These are phyloP conservation scores for Trichophyton benhamiae DNA, from an alignment of 2,329 filamentous ascomycete genomes.

Conservation along the genomic window DNA sequence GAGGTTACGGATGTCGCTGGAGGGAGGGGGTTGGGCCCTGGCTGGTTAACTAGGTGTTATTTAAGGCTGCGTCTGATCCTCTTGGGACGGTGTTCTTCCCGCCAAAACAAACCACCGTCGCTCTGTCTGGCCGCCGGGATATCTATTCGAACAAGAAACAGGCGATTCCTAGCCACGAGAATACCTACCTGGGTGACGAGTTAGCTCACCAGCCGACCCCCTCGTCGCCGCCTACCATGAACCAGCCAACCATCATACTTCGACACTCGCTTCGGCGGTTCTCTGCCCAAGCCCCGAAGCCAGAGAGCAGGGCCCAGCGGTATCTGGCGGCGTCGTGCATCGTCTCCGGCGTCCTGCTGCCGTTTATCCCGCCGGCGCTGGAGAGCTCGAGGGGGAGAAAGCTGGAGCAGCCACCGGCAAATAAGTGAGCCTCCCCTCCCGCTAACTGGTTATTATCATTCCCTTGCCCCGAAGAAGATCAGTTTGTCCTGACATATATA, in stretches of 20 bases:
- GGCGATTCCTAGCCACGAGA: neutral
- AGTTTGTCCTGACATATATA: too few relatives aligned
- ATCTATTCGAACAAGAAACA: too few relatives aligned
- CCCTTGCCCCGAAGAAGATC: too few relatives aligned
- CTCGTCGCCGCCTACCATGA: neutral
- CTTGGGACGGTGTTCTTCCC: neutral
- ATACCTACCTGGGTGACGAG: neutral
- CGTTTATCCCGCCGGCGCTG: conserved; percentile 36
- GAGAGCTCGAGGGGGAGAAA: conserved; percentile 34
- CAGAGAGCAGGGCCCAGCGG: conserved; percentile 29
- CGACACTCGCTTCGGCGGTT: conserved; percentile 34
- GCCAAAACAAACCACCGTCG: neutral
- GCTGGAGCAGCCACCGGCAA: conserved; percentile 25
- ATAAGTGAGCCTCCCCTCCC: conserved; percentile 6
- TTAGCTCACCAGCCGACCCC: neutral
- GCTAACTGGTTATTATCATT: too few relatives aligned
- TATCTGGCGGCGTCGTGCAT: conserved; percentile 32
- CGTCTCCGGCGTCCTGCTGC: conserved; percentile 32
- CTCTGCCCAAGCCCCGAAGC: conserved; percentile 26
- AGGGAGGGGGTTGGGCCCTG: too few relatives aligned
- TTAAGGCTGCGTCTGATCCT: neutral
- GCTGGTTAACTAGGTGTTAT: neutral
- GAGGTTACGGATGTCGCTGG: neutral
- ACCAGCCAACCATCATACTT: conserved; percentile 1
- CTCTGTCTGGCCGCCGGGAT: too few relatives aligned